phyloP scores from a whole-genome alignment of 495 filamentous ascomycete genomes.

The Podospora pseudoanserina region DNA sequence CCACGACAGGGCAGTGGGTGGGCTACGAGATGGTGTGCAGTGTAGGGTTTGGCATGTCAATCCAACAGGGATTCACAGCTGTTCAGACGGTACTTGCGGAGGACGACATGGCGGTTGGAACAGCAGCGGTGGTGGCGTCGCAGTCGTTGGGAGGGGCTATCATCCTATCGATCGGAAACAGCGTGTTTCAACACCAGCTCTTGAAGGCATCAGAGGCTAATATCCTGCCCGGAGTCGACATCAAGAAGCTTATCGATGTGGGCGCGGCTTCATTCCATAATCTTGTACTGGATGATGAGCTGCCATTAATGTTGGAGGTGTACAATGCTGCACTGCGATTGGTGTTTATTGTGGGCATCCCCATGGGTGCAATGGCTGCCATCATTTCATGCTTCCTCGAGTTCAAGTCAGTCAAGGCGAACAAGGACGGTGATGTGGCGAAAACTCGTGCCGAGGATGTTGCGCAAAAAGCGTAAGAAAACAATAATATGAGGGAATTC shows the following conservation, averaged over 20 bases:
- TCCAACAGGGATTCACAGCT: constrained; percentile 57
- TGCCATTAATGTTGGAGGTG: constrained; percentile 28
- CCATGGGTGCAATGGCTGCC: constrained; percentile 37
- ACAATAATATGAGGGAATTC: no score
- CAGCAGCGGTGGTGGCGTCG: constrained; percentile 57
- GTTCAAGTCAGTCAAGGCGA: constrained; percentile 47
- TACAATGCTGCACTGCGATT: constrained; percentile 34
- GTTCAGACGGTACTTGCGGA: constrained; percentile 49
- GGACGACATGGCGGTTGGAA: constrained; percentile 57
- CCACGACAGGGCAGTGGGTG: constrained; percentile 55
- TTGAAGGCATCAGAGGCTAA: constrained; percentile 31
- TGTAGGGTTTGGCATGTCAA: constrained; percentile 56
- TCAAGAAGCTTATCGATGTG: constrained; percentile 32
- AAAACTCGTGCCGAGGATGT: neutral
- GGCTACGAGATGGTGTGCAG: constrained; percentile 58
- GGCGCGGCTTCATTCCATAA: constrained; percentile 50
- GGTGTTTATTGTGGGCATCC: constrained; percentile 32
- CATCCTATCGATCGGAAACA: constrained; percentile 60
- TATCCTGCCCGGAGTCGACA: constrained; percentile 28
- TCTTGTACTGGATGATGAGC: constrained; percentile 28
- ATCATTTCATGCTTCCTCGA: constrained; percentile 43
- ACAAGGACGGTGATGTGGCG: neutral
- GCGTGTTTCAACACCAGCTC: constrained; percentile 54
- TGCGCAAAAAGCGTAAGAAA: neutral
- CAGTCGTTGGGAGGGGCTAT: constrained; percentile 61